A percentile compares a stretch with the other conserved stretches of the same genome.
phyloP scores from a whole-genome alignment of 2,329 filamentous ascomycete genomes.

The Fusarium subtropicale region DNA sequence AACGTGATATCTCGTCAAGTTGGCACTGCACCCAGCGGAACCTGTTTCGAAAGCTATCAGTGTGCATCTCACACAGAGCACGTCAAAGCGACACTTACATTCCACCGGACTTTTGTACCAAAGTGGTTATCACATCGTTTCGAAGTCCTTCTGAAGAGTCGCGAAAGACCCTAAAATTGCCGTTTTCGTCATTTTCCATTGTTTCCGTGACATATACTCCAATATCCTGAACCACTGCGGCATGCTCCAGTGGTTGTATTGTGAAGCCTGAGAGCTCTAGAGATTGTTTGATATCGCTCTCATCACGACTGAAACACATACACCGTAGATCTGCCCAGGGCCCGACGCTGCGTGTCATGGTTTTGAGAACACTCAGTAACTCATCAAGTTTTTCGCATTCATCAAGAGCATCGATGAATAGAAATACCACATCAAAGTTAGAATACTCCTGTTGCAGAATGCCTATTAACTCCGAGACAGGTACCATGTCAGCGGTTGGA shows the following conservation, averaged over 20 bases:
- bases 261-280: background rate
- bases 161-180: background rate
- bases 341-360: background rate
- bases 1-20: background rate
- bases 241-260: background rate
- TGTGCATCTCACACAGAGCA: background rate
- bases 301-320: background rate
- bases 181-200: background rate
- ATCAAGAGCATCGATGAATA: background rate
- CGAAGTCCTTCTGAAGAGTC: background rate
- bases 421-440: background rate
- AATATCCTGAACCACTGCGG: background rate
- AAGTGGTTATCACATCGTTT: background rate
- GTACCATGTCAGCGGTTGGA: background rate
- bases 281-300: background rate
- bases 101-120: background rate
- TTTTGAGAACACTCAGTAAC: background rate
- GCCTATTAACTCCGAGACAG: background rate
- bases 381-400: background rate
- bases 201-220: background rate
- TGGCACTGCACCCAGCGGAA: background rate
- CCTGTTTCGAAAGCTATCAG: background rate
- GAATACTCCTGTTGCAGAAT: background rate
- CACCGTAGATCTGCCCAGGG: background rate
- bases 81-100: background rate